These are phyloP conservation scores for Botrytis pseudocinerea DNA, from an alignment of 2,329 filamentous ascomycete genomes.

Conservation along the genomic window DNA sequence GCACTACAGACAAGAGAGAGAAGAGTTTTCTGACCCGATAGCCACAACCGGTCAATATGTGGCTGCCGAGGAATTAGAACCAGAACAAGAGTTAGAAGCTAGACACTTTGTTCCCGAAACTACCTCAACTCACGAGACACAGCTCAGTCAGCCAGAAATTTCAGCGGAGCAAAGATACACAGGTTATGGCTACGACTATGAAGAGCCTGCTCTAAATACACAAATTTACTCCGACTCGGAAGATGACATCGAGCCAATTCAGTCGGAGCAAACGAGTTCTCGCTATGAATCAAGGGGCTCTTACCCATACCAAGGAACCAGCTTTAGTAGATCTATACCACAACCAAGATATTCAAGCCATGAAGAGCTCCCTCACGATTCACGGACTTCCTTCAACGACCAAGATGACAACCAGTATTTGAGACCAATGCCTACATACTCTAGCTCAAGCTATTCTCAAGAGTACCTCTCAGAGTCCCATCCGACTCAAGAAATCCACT, in stretches of 20 bases:
- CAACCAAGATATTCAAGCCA: background rate
- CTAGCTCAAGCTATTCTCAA: background rate
- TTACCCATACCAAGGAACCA: background rate
- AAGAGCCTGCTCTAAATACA: background rate
- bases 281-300: background rate
- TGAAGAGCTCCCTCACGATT: background rate
- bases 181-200: background rate
- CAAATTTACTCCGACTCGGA: background rate
- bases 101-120: fast-evolving
- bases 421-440: background rate
- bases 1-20: background rate
- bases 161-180: background rate
- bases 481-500: background rate
- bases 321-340: background rate
- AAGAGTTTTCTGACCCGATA: background rate
- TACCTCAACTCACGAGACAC: background rate
- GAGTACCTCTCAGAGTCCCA: background rate
- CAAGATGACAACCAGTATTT: background rate
- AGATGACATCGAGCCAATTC: background rate
- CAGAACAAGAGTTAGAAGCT: background rate
- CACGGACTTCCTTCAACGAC: background rate
- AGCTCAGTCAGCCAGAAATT: background rate
- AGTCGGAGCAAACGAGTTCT: background rate
- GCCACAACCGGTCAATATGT: background rate
- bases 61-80: background rate